Evolutionary conservation across 345 rosid genomes (phyloP), one percentile per base, ranked within the genome.

Genomic region (Eucalyptus viminalis): DNA sequence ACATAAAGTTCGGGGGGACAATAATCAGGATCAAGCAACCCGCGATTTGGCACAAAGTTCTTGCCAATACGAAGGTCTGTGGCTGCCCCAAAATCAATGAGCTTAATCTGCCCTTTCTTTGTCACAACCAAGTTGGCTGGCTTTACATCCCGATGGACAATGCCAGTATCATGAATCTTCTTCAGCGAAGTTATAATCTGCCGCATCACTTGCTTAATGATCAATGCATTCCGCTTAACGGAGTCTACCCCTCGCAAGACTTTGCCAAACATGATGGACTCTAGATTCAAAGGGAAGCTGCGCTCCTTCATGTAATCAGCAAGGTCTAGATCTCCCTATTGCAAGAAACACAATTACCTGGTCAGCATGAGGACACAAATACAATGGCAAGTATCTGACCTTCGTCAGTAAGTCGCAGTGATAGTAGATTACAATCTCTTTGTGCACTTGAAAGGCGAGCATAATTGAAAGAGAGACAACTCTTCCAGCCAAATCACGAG

Each of bases 11-110:
- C 99, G 16, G 99, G 99, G 29, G 99, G 99, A 88, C 97, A 97
- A 87, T 95, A 97, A 90, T 94, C 98, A 37, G 99, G 99, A 92
- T 97, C 99, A 17, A 97, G 95, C 90, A 97, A 93, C 16, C 92
- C 89, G 49, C 94, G 93, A 25, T 97, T 83, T 0, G 99, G 99
- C 86, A 95, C 90, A 89, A 94, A 97, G 89, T 97, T 97, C 93
- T 97, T 97, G 65, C 99, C 99, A n/a, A 97, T 97, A 31, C 99
- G 97, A 83, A 97, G 98, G 90, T 97, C 99, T 47, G 98, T 92
- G 81, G 99, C 99, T 49, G 99, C 99, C 24, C 99, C 99, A 89
- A 97, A 97, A 93, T 97, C 99, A 69, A 97, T 97, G 91, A 97
- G 98, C 94, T 97, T 97, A 87, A 97, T 94, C 94, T 93, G 94